phyloP scores from a whole-genome alignment of 768 basidiomycete species.

The Boletales sp. region DNA sequence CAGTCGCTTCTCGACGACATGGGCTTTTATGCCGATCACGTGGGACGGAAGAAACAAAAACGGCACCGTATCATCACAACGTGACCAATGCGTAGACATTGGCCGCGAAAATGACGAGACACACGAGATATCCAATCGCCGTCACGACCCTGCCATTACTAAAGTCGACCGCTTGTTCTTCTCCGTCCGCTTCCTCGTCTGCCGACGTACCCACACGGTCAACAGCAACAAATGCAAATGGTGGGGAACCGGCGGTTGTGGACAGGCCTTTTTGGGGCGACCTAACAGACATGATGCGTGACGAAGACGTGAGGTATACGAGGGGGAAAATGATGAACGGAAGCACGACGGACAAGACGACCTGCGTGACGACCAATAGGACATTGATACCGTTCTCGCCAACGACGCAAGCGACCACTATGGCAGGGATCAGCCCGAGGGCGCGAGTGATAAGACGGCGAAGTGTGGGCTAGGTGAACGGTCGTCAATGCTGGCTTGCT shows the following conservation, averaged over 20 bases:
- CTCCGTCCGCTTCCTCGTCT: constrained; percentile 10
- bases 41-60: no score
- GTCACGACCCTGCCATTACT: constrained; percentile 56
- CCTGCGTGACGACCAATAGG: constrained; percentile 85
- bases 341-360: constrained; percentile 75
- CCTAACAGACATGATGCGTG: constrained; percentile 65
- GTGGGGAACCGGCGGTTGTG: background rate
- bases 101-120: constrained; percentile 62
- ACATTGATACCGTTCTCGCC: constrained; percentile 69
- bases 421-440: constrained; percentile 78
- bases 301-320: constrained; percentile 65
- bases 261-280: constrained; percentile 1
- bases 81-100: constrained; percentile 74
- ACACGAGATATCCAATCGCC: constrained; percentile 53
- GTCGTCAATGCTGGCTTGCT: constrained; percentile 26
- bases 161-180: constrained; percentile 51
- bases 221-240: background rate
- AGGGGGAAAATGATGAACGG: constrained; percentile 85
- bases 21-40: no score
- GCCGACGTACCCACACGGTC: background rate
- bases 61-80: constrained; percentile 26
- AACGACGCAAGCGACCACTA: constrained; percentile 71
- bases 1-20: no score
- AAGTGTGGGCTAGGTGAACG: constrained; percentile 51
- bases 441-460: constrained; percentile 82